phyloP scores from a whole-genome alignment of 495 filamentous ascomycete genomes.

The Penicillium waksmanii region DNA sequence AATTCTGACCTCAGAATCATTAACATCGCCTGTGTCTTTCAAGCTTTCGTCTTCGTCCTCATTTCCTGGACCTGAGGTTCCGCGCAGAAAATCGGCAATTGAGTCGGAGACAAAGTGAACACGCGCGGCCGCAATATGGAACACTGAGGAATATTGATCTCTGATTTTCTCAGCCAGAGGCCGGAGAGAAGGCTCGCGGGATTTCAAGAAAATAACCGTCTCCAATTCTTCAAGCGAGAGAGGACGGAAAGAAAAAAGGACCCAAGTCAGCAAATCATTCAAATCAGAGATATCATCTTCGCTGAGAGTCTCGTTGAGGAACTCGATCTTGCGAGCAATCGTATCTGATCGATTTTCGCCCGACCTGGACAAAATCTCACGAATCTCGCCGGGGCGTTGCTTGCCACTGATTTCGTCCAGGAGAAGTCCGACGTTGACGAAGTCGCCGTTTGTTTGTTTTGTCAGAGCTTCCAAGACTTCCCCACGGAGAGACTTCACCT shows the following conservation, averaged over 20 bases:
- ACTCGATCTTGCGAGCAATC: constrained; percentile 20
- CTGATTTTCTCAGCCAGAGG: constrained; percentile 21
- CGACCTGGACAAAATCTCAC: constrained; percentile 21
- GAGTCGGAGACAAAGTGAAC: constrained; percentile 21
- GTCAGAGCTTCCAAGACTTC: constrained; percentile 19
- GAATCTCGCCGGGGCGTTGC: constrained; percentile 24
- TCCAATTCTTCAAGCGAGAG: constrained; percentile 15
- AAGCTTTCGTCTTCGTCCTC: background rate
- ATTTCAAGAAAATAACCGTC: constrained; percentile 18
- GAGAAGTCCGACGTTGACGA: constrained; percentile 23
- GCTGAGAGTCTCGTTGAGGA: constrained; percentile 21
- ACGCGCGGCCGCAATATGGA: constrained; percentile 9
- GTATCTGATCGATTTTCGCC: constrained; percentile 24
- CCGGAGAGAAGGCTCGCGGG: constrained; percentile 20
- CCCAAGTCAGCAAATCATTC: constrained; percentile 23
- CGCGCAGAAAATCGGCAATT: constrained; percentile 15
- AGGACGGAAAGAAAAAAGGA: background rate
- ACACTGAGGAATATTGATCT: constrained; percentile 18
- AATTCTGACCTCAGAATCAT: constrained; percentile 21
- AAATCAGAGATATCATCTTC: constrained; percentile 27
- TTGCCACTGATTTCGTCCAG: constrained; percentile 25
- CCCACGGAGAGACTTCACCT: constrained; percentile 10
- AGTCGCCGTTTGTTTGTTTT: constrained; percentile 21
- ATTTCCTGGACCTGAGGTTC: background rate
- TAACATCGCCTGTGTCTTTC: constrained; percentile 11